A percentile compares a stretch with the other conserved stretches of the same genome.
These are phyloP conservation scores for Suhomyces terraborum DNA, from an alignment of 1,139 yeast species.

Conservation along the genomic window DNA sequence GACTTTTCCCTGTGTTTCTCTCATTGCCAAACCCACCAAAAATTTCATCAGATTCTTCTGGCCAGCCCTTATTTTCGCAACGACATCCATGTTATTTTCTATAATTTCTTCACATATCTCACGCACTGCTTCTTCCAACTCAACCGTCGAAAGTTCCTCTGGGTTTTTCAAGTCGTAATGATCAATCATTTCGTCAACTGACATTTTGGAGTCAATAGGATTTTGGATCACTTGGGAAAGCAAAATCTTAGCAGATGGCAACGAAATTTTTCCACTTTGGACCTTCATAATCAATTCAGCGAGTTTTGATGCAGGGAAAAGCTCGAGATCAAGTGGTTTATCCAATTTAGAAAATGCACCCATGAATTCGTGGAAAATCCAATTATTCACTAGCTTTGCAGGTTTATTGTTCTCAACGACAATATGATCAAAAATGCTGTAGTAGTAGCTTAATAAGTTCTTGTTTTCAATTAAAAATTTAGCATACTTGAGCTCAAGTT, in stretches of 20 bases:
- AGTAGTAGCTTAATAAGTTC: constrained; percentile 52
- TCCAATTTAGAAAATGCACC: constrained; percentile 66
- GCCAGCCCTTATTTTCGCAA: constrained; percentile 56
- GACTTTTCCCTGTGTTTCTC: constrained; percentile 67
- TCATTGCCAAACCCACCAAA: constrained; percentile 85
- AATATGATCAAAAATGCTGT: constrained; percentile 38
- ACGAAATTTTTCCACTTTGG: constrained; percentile 26
- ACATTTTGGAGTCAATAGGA: constrained; percentile 31
- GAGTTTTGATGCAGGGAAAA: constrained; percentile 33
- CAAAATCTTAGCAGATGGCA: constrained; percentile 64
- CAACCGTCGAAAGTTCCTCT: constrained; percentile 32
- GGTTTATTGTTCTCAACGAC: constrained; percentile 22
- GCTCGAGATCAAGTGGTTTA: constrained; percentile 35
- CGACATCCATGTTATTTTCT: constrained; percentile 54
- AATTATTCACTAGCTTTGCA: constrained; percentile 59
- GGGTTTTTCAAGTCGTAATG: constrained; percentile 56
- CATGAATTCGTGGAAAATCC: constrained; percentile 81
- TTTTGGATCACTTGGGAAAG: constrained; percentile 59
- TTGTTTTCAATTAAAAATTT: constrained; percentile 55
- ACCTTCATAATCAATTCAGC: constrained; percentile 31
- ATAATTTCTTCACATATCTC: constrained; percentile 58
- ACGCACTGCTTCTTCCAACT: constrained; percentile 45
- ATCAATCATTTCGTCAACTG: constrained; percentile 49
- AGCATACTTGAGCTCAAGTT: constrained; percentile 72
- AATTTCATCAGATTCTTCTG: constrained; percentile 70